Evolutionary conservation across 169 alveolate species (phyloP).

Genomic region (Eimeria acervulina): DNA sequence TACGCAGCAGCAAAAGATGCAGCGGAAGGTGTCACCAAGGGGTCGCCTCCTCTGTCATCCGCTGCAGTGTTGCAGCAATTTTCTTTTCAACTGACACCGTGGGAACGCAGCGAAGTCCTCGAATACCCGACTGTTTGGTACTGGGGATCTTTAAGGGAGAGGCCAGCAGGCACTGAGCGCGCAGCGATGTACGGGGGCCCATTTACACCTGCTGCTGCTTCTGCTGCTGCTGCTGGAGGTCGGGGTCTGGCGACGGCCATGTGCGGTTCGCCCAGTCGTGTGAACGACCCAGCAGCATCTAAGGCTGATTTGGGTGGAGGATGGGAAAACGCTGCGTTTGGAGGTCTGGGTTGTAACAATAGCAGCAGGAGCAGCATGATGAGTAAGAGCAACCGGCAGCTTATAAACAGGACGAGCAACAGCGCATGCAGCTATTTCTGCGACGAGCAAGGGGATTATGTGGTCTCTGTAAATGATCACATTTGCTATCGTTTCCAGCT

Average conservation of each 20-base stretch:
- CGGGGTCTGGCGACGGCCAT: background rate
- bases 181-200: conserved; percentile 53
- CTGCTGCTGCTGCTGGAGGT: conserved; percentile 31
- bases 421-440: conserved; percentile 75
- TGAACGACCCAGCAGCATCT: background rate
- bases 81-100: conserved; percentile 28
- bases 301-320: background rate
- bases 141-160: conserved; percentile 61
- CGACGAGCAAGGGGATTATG: conserved; percentile 78
- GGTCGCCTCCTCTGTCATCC: conserved; percentile 38
- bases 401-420: conserved; percentile 21
- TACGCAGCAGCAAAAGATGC: background rate
- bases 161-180: conserved; percentile 29
- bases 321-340: background rate
- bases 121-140: conserved; percentile 60
- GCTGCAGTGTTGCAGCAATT: conserved; percentile 42
- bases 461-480: conserved; percentile 42
- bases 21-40: background rate
- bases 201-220: background rate
- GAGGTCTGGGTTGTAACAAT: background rate
- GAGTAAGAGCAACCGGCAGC: conserved; percentile 48
- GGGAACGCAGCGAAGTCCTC: conserved; percentile 61
- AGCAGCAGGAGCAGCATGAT: conserved; percentile 20
- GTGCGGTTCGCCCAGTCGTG: background rate
- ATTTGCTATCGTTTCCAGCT: conserved; percentile 72